These are phyloP conservation scores for Fomitopsis serialis DNA, from an alignment of 768 basidiomycete genomes.

Conservation along the genomic window DNA sequence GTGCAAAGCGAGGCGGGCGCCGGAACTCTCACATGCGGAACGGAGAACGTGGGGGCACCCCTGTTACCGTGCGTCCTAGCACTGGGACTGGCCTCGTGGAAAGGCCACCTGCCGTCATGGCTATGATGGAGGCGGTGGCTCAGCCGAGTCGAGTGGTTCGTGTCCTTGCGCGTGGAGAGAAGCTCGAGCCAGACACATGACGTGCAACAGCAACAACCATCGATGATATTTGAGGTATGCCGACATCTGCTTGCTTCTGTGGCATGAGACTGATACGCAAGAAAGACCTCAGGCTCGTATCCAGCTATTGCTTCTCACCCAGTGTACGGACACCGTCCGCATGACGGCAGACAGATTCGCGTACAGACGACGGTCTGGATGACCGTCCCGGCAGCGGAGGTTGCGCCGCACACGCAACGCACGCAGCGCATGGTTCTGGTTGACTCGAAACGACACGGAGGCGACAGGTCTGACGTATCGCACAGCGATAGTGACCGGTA, in stretches of 20 bases:
- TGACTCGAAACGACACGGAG: neutral
- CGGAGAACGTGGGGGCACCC: conserved; percentile 8
- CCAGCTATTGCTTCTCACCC: neutral
- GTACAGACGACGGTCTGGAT: no score
- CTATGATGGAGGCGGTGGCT: conserved; percentile 75
- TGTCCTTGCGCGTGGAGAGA: conserved; percentile 81
- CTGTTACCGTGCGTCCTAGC: conserved; percentile 9
- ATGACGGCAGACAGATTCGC: no score
- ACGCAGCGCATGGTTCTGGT: neutral
- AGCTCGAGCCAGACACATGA: conserved; percentile 48
- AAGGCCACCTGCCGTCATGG: conserved; percentile 70
- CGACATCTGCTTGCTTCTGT: no score
- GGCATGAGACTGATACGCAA: neutral
- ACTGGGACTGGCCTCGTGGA: conserved; percentile 51
- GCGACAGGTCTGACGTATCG: neutral
- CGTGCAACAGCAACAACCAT: neutral
- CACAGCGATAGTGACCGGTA: neutral
- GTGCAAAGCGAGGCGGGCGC: conserved; percentile 18
- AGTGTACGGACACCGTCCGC: neutral
- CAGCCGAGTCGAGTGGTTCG: conserved; percentile 73
- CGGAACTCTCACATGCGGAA: conserved; percentile 16
- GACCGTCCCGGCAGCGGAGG: no score
- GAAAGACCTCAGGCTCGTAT: neutral
- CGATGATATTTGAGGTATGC: no score
- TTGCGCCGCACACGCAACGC: neutral